A percentile compares a stretch with the other conserved stretches of the same genome.
Conservation (phyloP, 805 yeast species). For the Cyberlindnera americana region DNA sequence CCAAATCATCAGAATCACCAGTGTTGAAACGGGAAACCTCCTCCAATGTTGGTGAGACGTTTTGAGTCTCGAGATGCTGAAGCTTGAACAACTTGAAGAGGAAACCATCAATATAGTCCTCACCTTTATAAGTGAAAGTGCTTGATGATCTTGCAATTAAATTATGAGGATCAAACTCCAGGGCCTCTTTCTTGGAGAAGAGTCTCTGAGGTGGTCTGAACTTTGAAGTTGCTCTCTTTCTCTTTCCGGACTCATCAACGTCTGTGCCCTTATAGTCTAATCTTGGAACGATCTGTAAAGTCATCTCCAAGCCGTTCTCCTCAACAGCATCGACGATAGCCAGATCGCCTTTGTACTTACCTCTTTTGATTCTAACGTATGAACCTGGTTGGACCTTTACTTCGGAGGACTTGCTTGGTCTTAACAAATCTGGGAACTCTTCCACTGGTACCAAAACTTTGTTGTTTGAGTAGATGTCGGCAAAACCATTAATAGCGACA, state of each 20-base stretch:
- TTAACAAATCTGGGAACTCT: constrained; percentile 88
- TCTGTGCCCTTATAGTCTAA: constrained; percentile 78
- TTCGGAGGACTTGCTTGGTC: constrained; percentile 85
- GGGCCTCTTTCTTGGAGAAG: constrained; percentile 86
- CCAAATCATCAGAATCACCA: constrained; percentile 76
- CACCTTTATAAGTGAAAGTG: constrained; percentile 73
- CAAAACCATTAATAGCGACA: constrained; percentile 83
- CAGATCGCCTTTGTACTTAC: constrained; percentile 87
- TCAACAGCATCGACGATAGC: constrained; percentile 91
- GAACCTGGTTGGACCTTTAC: constrained; percentile 88
- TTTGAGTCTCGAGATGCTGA: constrained; percentile 74
- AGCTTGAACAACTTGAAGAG: constrained; percentile 82
- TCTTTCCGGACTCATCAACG: constrained; percentile 48
- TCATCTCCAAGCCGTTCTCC: constrained; percentile 94
- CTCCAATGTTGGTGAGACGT: constrained; percentile 81
- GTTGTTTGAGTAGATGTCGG: constrained; percentile 71
- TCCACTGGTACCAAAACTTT: constrained; percentile 90
- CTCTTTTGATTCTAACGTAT: constrained; percentile 86
- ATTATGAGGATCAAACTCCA: constrained; percentile 73
- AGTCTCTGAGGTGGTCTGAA: constrained; percentile 81
- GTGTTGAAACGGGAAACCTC: constrained; percentile 80
- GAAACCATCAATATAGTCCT: constrained; percentile 87
- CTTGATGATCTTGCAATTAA: constrained; percentile 63
- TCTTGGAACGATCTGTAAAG: constrained; percentile 89
- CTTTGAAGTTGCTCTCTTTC: constrained; percentile 55